Evolutionary conservation across 495 filamentous ascomycete species (phyloP).

Genomic region (Hyaloscypha bicolor): DNA sequence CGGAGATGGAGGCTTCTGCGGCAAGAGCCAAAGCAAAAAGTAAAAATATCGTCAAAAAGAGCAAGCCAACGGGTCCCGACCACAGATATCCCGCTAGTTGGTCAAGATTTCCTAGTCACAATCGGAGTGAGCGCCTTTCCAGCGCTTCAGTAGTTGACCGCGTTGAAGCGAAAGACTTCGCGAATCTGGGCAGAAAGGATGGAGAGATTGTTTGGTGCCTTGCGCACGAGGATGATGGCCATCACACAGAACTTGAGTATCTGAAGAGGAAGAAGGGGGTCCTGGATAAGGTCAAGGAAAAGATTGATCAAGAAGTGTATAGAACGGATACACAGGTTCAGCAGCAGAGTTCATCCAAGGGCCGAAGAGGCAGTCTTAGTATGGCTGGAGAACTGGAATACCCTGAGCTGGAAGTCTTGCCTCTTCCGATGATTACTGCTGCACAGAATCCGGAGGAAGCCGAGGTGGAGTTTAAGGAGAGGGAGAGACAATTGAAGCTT

Average conservation of each 20-base stretch:
- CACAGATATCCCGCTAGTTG: slow-evolving; percentile 26
- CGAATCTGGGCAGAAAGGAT: slow-evolving; percentile 15
- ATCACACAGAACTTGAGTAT: slow-evolving; percentile 18
- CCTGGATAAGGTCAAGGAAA: slow-evolving; percentile 8
- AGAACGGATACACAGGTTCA: slow-evolving; percentile 16
- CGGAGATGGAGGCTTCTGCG: slow-evolving; percentile 21
- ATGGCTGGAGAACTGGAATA: slow-evolving; percentile 23
- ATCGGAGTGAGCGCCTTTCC: slow-evolving; percentile 19
- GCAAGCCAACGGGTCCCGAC: slow-evolving; percentile 17
- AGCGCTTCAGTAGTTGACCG: slow-evolving; percentile 17
- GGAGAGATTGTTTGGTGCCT: slow-evolving; percentile 26
- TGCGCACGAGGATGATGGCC: slow-evolving; percentile 23
- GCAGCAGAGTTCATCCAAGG: slow-evolving; percentile 8
- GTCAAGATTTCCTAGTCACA: slow-evolving; percentile 29
- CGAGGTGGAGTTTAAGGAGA: slow-evolving; percentile 1
- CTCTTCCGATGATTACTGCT: slow-evolving; percentile 9
- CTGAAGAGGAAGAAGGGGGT: slow-evolving; percentile 13
- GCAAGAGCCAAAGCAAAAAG: slow-evolving; percentile 28
- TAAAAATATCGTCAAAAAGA: slow-evolving; percentile 26
- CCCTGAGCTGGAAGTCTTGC: slow-evolving; percentile 30
- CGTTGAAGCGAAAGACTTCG: slow-evolving; percentile 27
- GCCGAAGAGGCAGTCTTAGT: slow-evolving; percentile 26
- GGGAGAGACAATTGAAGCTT: slow-evolving; percentile 5
- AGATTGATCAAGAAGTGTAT: slow-evolving; percentile 4
- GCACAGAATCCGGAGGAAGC: slow-evolving; percentile 5